Evolutionary conservation across 495 filamentous ascomycete genomes (phyloP).

Genomic region (Annulohypoxylon moriforme): DNA sequence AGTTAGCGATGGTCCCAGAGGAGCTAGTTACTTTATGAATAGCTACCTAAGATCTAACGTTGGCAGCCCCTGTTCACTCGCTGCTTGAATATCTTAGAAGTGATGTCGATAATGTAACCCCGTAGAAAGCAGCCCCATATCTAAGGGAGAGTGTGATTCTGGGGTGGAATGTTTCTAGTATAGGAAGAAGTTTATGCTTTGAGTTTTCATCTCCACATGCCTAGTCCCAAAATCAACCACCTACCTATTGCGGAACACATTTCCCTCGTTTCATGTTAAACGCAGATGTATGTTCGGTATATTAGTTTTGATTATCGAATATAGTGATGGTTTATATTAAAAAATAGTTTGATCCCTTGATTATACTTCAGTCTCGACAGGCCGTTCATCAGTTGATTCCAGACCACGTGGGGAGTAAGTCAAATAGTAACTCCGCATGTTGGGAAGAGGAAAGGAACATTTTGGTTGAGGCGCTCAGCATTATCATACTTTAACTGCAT

Average conservation of each 20-base stretch:
- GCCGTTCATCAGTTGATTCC: neutral
- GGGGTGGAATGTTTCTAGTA: neutral
- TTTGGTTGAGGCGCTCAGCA: neutral
- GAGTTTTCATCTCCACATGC: neutral
- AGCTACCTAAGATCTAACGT: too few species aligned
- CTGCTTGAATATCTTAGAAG: neutral
- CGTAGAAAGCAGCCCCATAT: neutral
- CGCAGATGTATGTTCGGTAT: neutral
- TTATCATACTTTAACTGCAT: neutral
- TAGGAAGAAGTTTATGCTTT: conserved; percentile 3
- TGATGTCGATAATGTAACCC: neutral
- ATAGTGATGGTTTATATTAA: neutral
- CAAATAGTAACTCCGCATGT: neutral
- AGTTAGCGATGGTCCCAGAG: neutral
- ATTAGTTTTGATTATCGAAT: neutral
- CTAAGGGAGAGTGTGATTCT: neutral
- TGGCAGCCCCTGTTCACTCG: neutral
- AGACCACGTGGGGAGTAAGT: neutral
- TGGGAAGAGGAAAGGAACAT: neutral
- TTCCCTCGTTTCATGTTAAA: conserved; percentile 1
- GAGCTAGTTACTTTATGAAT: neutral
- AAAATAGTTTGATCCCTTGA: neutral
- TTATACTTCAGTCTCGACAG: neutral
- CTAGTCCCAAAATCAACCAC: neutral
- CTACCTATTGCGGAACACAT: conserved; percentile 17